Conservation (phyloP, 257 asterid genomes). For the Marsdenia floribunda region DNA sequence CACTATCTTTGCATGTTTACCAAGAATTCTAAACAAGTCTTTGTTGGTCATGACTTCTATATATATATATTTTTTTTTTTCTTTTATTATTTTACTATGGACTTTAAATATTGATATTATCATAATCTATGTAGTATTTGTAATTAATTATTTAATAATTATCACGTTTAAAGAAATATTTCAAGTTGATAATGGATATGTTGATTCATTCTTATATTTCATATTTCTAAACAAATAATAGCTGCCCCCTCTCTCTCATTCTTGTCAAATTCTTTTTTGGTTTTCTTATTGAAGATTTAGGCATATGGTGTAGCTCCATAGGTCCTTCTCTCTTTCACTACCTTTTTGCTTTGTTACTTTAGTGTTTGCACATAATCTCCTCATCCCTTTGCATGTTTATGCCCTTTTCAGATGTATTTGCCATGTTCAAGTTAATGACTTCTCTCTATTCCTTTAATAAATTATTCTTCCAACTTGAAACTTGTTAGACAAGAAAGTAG, state of each 20-base stretch:
- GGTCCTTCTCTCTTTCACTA: background rate
- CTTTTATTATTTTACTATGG: background rate
- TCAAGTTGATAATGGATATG: no score
- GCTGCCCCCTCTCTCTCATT: background rate
- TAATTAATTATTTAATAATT: no score
- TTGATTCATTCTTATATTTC: no score
- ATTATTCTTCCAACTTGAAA: background rate
- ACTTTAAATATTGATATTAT: background rate
- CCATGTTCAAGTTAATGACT: constrained; percentile 5
- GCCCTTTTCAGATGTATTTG: background rate
- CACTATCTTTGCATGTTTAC: constrained; percentile 26
- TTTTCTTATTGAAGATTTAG: background rate
- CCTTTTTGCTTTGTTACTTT: background rate
- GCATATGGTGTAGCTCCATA: background rate
- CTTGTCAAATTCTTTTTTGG: background rate
- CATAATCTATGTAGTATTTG: no score
- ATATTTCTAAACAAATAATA: background rate
- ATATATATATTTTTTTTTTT: background rate
- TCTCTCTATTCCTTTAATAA: background rate
- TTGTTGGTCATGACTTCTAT: background rate
- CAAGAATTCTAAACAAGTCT: constrained; percentile 10
- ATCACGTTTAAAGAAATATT: no score
- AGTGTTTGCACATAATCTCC: background rate
- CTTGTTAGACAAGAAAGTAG: background rate
- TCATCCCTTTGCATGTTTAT: constrained; percentile 1